Base-by-base conservation (phyloP, 2,329 filamentous ascomycete species). In the Hymenoscyphus albidus region DNA sequence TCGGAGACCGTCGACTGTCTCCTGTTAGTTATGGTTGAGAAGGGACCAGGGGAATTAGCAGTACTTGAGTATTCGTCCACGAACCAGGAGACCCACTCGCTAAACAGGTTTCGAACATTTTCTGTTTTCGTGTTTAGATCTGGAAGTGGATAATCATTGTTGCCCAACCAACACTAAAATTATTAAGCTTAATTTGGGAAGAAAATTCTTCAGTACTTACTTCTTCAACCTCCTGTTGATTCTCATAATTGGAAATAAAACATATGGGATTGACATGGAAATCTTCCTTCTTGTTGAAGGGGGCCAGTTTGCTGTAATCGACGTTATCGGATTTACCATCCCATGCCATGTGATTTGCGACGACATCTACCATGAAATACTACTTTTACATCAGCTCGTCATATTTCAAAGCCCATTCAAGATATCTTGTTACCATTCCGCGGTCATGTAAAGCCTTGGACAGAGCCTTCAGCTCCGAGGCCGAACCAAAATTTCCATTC, bases 281-380 rank as follows among this genome's bases (percentile, higher is more conserved):
- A 27, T 65, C 59, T 12, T 61, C 54, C 51, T 48, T 54, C 2
- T 65, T 31, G 51, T 68, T 69, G 42, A 70, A 70, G 12, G 69
- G 69, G 56, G 63, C 62, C 4, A 70, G 58, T 31, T 31, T 59
- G 40, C 57, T 64, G 35, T 70, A 70, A 32, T 70, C 67, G 18
- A 70, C 64, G 32, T 44, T 57, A 18, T 63, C 62, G 14, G 48
- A 59, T 16, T 44, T 57, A 5, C 64, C 65, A 18, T 59, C 62
- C 51, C 65, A 66, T 40, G 74, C 77, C 74, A 79, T 76, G 62
- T 83, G 79, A 71, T 82, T 82, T 59, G 80, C 77, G n/a, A 82
- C 81, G 3, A 80, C 77, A 66, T 83, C 81, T 58, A 82, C 76
- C 80, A 83, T 81, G 7, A 83, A 69, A 67, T 78, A 81, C 66